Base-by-base conservation (phyloP, 164 flowering plant species). In the Liriodendron chinense region DNA sequence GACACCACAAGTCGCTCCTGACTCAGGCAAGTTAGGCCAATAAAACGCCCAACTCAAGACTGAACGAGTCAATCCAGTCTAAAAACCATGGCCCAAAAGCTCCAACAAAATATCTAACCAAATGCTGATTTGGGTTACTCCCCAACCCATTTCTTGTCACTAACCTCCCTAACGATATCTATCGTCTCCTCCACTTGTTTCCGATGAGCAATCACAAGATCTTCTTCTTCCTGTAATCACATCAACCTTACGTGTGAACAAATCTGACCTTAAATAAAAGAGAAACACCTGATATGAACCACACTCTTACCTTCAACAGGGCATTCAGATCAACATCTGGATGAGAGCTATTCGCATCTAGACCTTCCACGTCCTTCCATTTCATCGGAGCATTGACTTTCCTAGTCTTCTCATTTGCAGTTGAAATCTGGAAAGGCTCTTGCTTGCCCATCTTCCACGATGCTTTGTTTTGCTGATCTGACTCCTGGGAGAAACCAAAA, bases 121-220 rank as follows among this genome's bases (percentile, higher is more conserved):
- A 16, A 53, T 53, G 13, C 13, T 53, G 18, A 9, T 64, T 22
- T 22, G 8, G 24, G 12, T 20, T 16, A 70, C 49, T 20, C 69
- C 24, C 47, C 5, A 12, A 34, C 9, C n/a, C 28, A 63, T 63
- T 5, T 13, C 7, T 7, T 10, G 28, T 22, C 43, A 74, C 77
- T 67, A 86, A 92, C 99, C 82, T 96, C 99, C 49, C 96, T 94
- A 76, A 96, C 98, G 75, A 96, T 93, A 77, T 94, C 98, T 91
- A 94, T 93, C 1, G 98, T 94, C 78, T 96, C 96, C 85, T 96
- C 99, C 72, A 96, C 92, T 84, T 94, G 97, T 81, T 93, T 96
- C 77, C 98, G 85, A 77, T 96, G 99, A 66, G 99, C 98, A 34
- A 91, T 86, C 76, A 93, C 87, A 49, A 96, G 80, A 69, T 96